Evolutionary conservation across 495 filamentous ascomycete genomes (phyloP).

Genomic region (Lasiosphaeriaceae sp.): DNA sequence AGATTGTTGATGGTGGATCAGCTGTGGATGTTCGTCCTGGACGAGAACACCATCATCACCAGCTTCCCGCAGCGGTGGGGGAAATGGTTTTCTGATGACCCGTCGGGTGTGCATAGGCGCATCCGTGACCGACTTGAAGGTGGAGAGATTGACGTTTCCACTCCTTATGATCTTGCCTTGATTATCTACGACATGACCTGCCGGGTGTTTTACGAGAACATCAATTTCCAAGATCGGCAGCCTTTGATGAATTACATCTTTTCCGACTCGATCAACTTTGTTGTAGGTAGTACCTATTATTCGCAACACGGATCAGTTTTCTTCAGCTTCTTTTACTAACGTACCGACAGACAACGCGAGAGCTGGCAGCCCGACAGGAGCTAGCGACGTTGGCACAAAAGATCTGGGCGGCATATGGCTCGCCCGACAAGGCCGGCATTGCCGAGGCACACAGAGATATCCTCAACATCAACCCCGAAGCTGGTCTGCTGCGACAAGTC

Average conservation of each 20-base stretch:
- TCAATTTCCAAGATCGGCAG: constrained; percentile 53
- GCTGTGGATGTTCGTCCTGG: constrained; percentile 70
- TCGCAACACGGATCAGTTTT: neutral
- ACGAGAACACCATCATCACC: constrained; percentile 61
- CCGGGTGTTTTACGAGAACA: constrained; percentile 58
- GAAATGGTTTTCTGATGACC: constrained; percentile 49
- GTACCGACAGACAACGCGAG: constrained; percentile 6
- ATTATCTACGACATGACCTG: constrained; percentile 64
- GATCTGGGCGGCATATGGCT: constrained; percentile 7
- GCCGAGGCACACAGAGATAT: constrained; percentile 32
- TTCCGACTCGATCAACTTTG: constrained; percentile 27
- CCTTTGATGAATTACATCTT: constrained; percentile 71
- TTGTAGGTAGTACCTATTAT: too few species aligned
- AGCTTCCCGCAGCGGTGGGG: constrained; percentile 65
- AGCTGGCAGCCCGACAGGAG: constrained; percentile 12
- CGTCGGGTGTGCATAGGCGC: constrained; percentile 60
- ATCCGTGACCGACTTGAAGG: constrained; percentile 37
- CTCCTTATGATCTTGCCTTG: constrained; percentile 61
- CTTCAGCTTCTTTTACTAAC: neutral
- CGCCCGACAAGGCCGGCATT: constrained; percentile 14
- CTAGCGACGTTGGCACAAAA: constrained; percentile 5
- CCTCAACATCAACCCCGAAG: constrained; percentile 65
- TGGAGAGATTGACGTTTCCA: constrained; percentile 56
- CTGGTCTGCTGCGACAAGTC: constrained; percentile 56
- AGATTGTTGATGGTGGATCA: constrained; percentile 74